Base-by-base conservation (phyloP, 1,139 yeast genomes). In the Yamadazyma atlantica region DNA sequence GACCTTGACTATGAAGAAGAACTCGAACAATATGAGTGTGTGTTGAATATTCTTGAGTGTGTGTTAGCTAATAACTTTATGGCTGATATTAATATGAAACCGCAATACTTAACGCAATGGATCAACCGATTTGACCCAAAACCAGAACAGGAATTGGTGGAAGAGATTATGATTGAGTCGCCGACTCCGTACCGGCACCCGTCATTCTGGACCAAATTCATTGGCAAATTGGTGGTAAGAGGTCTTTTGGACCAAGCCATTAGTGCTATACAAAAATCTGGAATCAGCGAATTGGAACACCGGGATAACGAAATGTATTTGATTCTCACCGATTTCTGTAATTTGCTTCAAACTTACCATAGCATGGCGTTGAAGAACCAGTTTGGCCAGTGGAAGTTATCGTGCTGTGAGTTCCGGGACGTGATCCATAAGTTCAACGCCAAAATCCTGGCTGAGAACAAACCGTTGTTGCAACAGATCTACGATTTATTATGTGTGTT, bases 71-170 rank as follows among this genome's bases (percentile, higher is more conserved):
- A 75, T 27, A 64, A 68, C 45, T 84, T 82, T 50, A 66, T 53
- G 32, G 41, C 73, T 1, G 57, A 62, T 18, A 64, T 66, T 2
- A 67, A 64, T 30, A 65, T 66, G 30, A 72, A 66, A 35, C 78
- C 82, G 2, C 73, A 69, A 23, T 54, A 66, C 14, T 57, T 80
- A 32, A 58, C 71, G 12, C 70, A 66, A 37, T 85, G 92, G 92
- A 67, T 82, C 24, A 85, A 85, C 53, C 68, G 78, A 41, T 79
- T 81, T 32, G 88, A 83, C 51, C 69, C 73, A 10, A 69, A 78
- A 46, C 88, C 89, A 2, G 75, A 69, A 36, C 63, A 64, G 16
- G 76, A 70, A 15, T 58, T 74, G 33, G 66, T 75, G 1, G 65
- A 72, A 29, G 65, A 64, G n/a, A 58, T 71, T 17, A 70, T 76